These are phyloP conservation scores for Chalciporus piperatus DNA, from an alignment of 768 basidiomycete genomes.

Conservation along the genomic window DNA sequence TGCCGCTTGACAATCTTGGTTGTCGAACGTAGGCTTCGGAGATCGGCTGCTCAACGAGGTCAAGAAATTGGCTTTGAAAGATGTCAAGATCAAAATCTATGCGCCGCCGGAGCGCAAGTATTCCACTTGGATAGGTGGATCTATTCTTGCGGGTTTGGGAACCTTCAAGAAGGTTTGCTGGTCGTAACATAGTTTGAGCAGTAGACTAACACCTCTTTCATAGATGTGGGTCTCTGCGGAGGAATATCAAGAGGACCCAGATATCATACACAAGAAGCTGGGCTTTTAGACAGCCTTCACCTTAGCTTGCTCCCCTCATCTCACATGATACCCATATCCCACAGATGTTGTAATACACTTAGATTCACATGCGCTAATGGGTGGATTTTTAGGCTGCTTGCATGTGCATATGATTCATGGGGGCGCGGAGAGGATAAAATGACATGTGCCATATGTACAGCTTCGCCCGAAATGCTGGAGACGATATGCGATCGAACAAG, in stretches of 20 bases:
- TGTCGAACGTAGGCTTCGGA: constrained; percentile 68
- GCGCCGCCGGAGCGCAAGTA: constrained; percentile 99
- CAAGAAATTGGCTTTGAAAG: constrained; percentile 92
- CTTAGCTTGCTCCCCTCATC: constrained; percentile 11
- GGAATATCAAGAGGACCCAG: constrained; percentile 98
- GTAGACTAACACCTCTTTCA: constrained; percentile 8
- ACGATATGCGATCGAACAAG: constrained; percentile 24
- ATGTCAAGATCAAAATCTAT: constrained; percentile 98
- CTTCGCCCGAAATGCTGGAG: constrained; percentile 35
- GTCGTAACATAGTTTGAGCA: neutral
- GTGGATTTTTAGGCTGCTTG: constrained; percentile 10
- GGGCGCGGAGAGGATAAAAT: constrained; percentile 16
- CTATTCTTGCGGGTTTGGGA: constrained; percentile 90
- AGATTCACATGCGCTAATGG: constrained; percentile 26
- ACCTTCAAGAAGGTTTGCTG: constrained; percentile 91
- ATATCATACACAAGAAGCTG: constrained; percentile 95
- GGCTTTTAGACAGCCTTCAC: constrained; percentile 53
- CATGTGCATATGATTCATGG: constrained; percentile 30
- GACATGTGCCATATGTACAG: constrained; percentile 45
- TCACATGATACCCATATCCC: constrained; percentile 33
- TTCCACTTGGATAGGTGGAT: constrained; percentile 96
- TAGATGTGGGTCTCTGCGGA: constrained; percentile 99
- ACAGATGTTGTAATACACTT: constrained; percentile 33
- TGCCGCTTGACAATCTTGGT: constrained; percentile 17
- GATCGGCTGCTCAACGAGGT: constrained; percentile 96